A percentile compares a stretch with the other conserved stretches of the same genome.
These are phyloP conservation scores for Filobasidium wieringae DNA, from an alignment of 768 basidiomycete genomes.

Conservation along the genomic window DNA sequence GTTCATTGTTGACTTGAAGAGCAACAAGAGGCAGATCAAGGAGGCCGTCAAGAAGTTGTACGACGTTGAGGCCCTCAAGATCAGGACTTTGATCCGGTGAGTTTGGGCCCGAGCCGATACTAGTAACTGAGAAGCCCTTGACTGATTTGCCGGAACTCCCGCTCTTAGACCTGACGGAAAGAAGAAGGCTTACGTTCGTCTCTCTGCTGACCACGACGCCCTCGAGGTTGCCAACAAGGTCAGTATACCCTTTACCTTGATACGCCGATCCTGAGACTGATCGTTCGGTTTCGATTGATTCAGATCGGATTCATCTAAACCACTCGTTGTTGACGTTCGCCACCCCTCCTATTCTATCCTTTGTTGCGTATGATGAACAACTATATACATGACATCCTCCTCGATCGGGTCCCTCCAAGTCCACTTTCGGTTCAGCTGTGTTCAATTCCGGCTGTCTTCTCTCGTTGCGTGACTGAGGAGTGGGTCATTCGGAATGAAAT, in stretches of 20 bases:
- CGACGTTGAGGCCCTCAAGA: conserved; percentile 87
- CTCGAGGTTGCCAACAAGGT: conserved; percentile 97
- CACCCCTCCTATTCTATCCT: too few relatives aligned
- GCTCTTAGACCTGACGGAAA: conserved; percentile 74
- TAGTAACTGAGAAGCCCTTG: neutral
- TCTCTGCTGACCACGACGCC: conserved; percentile 91
- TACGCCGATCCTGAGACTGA: neutral
- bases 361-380: too few relatives aligned
- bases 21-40: conserved; percentile 99
- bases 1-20: conserved; percentile 86
- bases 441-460: too few relatives aligned
- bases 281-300: neutral
- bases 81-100: conserved; percentile 96
- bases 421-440: too few relatives aligned
- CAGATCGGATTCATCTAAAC: conserved; percentile 88
- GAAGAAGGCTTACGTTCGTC: conserved; percentile 98
- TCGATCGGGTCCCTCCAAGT: too few relatives aligned
- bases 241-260: conserved; percentile 14
- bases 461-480: too few relatives aligned
- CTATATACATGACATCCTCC: too few relatives aligned
- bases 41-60: conserved; percentile 99
- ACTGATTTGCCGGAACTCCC: neutral
- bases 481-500: too few relatives aligned
- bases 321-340: too few relatives aligned
- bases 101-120: conserved; percentile 21